These are phyloP conservation scores for Gossypium anomalum DNA, from an alignment of 345 rosid species.

Conservation along the genomic window DNA sequence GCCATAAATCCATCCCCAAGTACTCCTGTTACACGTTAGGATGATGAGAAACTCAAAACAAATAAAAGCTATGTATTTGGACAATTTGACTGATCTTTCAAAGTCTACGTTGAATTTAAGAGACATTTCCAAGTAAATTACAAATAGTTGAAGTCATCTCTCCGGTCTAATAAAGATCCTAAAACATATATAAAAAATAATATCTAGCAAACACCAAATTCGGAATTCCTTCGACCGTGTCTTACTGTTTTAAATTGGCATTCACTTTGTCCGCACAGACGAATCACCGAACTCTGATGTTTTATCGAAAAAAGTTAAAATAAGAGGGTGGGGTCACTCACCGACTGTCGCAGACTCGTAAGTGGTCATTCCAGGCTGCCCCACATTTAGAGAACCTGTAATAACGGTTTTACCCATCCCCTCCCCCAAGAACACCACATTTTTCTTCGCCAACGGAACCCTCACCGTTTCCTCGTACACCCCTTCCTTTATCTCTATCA, in stretches of 20 bases:
- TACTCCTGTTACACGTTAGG: conserved; percentile 42
- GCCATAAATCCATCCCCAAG: conserved; percentile 98
- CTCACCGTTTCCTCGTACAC: conserved; percentile 69
- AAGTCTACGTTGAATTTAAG: too few species aligned
- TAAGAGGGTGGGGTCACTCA: conserved; percentile 16
- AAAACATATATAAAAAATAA: too few species aligned
- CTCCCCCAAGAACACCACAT: conserved; percentile 75
- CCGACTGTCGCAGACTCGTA: conserved; percentile 80
- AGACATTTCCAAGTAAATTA: too few species aligned
- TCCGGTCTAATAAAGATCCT: too few species aligned
- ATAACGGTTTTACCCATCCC: conserved; percentile 86
- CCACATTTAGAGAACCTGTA: conserved; percentile 54
- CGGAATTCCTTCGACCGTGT: too few species aligned
- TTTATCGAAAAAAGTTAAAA: not conserved
- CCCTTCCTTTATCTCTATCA: conserved; percentile 60
- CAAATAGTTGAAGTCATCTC: too few species aligned
- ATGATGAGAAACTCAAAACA: not conserved
- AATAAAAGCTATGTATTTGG: too few species aligned
- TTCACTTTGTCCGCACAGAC: too few species aligned
- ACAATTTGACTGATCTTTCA: too few species aligned
- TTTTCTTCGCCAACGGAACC: conserved; percentile 72
- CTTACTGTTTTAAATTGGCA: too few species aligned
- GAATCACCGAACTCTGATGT: too few species aligned
- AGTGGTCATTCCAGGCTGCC: conserved; percentile 58
- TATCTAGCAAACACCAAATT: too few species aligned